Evolutionary conservation across 192 early-diverging fungal species (phyloP).

Genomic region (Bifiguratus adelaidae): DNA sequence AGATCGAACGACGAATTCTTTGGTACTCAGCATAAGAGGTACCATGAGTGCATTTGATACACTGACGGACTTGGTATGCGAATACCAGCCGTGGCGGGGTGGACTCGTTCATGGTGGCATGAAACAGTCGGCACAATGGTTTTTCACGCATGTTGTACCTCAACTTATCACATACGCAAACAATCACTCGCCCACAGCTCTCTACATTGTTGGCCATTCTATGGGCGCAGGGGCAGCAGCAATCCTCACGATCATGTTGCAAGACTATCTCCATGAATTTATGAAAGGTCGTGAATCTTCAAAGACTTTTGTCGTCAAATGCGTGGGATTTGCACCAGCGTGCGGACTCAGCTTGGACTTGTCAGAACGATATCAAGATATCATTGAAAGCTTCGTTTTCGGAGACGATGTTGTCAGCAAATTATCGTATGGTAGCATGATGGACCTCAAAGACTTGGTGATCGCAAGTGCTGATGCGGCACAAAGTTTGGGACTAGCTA

Average conservation of each 20-base stretch:
- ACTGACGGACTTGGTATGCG: conserved; percentile 63
- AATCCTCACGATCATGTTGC: conserved; percentile 60
- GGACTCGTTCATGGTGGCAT: conserved; percentile 69
- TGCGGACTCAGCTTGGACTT: conserved; percentile 32
- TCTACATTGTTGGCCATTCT: conserved; percentile 68
- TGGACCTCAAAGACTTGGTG: conserved; percentile 40
- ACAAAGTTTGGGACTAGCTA: conserved; percentile 22
- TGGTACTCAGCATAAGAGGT: conserved; percentile 58
- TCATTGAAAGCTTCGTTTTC: conserved; percentile 38
- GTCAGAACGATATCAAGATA: conserved; percentile 31
- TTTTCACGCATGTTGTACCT: conserved; percentile 54
- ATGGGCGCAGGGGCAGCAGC: conserved; percentile 62
- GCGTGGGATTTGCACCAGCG: conserved; percentile 38
- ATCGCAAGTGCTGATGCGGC: conserved; percentile 33
- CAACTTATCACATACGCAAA: conserved; percentile 45
- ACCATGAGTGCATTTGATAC: conserved; percentile 69
- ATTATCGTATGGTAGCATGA: conserved; percentile 43
- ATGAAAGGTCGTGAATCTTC: conserved; percentile 13
- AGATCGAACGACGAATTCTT: conserved; percentile 47
- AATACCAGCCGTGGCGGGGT: conserved; percentile 69
- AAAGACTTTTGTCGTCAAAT: conserved; percentile 22
- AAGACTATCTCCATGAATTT: conserved; percentile 42
- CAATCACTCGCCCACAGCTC: conserved; percentile 29
- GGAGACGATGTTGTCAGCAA: conserved; percentile 44
- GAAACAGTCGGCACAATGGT: conserved; percentile 63